Conservation (phyloP, 2,329 filamentous ascomycete species). For the Dothideomycetes sp. region DNA sequence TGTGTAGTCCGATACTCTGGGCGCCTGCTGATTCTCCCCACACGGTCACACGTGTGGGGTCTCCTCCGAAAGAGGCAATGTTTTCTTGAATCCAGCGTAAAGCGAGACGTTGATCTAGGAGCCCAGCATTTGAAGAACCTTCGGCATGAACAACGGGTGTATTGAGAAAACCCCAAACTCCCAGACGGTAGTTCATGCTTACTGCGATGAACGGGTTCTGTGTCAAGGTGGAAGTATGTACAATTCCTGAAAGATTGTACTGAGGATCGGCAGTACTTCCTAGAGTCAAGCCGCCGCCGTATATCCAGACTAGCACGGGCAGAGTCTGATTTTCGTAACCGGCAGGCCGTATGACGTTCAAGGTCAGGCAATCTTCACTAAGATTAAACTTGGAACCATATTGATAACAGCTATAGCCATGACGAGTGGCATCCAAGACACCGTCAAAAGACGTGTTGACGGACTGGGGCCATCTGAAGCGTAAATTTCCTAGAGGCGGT, state of each 20-base stretch:
- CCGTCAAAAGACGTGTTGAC: conserved; percentile 32
- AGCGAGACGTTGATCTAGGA: conserved; percentile 52
- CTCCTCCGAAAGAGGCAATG: conserved; percentile 51
- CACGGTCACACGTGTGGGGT: conserved; percentile 48
- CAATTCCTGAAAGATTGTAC: conserved; percentile 18
- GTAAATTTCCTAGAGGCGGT: conserved; percentile 25
- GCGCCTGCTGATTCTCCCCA: conserved; percentile 50
- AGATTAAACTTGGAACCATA: conserved; percentile 33
- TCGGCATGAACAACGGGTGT: conserved; percentile 33
- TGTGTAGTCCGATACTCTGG: conserved; percentile 30
- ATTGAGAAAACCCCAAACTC: conserved; percentile 45
- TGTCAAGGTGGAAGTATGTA: conserved; percentile 39
- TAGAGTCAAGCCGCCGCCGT: conserved; percentile 15
- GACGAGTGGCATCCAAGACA: conserved; percentile 31
- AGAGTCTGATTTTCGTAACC: conserved; percentile 18
- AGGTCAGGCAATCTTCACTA: conserved; percentile 42
- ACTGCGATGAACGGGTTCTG: conserved; percentile 47
- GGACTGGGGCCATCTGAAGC: conserved; percentile 27
- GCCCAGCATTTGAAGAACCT: conserved; percentile 50
- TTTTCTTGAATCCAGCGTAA: conserved; percentile 54
- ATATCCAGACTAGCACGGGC: conserved; percentile 18
- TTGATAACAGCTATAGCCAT: conserved; percentile 41
- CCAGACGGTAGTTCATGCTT: conserved; percentile 46
- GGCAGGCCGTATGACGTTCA: conserved; percentile 24
- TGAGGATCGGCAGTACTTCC: conserved; percentile 18